Base-by-base conservation (phyloP, 805 yeast species). In the Cephaloascus albidus region DNA sequence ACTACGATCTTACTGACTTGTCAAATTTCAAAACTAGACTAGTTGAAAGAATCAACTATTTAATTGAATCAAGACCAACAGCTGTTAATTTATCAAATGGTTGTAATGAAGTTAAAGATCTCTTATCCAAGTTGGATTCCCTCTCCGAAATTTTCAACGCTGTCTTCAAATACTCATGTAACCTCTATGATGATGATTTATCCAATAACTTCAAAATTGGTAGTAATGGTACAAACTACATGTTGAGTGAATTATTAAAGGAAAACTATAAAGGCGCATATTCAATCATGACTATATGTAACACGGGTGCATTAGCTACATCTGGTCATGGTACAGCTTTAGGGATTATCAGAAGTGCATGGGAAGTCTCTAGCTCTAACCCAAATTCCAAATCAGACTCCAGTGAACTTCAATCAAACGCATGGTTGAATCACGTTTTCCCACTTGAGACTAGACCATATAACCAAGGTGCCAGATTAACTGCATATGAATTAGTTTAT, bases 301-400 rank as follows among this genome's bases (percentile, higher is more conserved):
- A 90, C 61, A 90, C 98, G 1, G 98, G 98, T 0, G 86, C 97
- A 0, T 67, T 90, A 43, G 98, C 98, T 1, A 90, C 98, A 1
- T 86, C 97, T 3, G 97, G 97, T 2, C 90, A 88, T 55, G 98
- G 98, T 23, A 90, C 98, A 4, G 97, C 97, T 0, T 68, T 90
- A 23, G 97, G 98, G 12, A 85, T 93, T 18, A 78, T 90, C 32
- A 75, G 97, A 47, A 77, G 95, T 0, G 65, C 85, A 44, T 74
- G 71, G 72, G 52, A 55, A 39, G 60, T 67, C 44, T 57, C 76
- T 1, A 47, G 58, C 37, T 38, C 45, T 3, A 51, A 46, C 17
- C 43, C 47, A 4, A 15, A 38, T n/a, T 18, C 35, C 6, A 43
- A 55, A 36, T 42, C 43, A 8, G n/a, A n/a, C n/a, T n/a, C n/a